Conservation (phyloP, 805 yeast genomes). For the Metschnikowia reukaufii region DNA sequence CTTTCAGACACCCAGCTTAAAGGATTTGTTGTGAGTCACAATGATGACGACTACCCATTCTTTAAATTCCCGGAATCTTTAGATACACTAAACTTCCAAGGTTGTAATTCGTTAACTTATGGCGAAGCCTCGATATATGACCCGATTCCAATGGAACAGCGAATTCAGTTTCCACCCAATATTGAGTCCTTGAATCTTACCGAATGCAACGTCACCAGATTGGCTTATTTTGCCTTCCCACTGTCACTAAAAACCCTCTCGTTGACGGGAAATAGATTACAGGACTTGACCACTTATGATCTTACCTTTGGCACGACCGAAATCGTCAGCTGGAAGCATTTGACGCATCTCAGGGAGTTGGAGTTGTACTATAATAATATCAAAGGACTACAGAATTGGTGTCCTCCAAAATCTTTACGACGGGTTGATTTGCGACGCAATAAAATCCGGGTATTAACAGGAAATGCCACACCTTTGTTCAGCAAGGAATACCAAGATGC, state of each 20-base stretch:
- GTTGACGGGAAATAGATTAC: conserved; percentile 27
- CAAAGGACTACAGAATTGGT: conserved; percentile 21
- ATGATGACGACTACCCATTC: conserved; percentile 16
- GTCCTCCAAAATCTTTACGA: conserved; percentile 18
- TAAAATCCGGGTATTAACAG: conserved; percentile 14
- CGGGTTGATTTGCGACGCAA: conserved; percentile 17
- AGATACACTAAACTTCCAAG: conserved; percentile 22
- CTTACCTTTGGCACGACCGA: conserved; percentile 5
- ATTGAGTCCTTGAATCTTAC: conserved; percentile 25
- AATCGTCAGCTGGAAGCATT: conserved; percentile 25
- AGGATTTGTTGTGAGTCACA: conserved; percentile 15
- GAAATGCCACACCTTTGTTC: conserved; percentile 16
- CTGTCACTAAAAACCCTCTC: conserved; percentile 22
- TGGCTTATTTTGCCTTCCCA: conserved; percentile 27
- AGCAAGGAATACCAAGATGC: neutral
- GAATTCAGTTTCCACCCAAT: conserved; percentile 25
- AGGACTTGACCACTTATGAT: conserved; percentile 23
- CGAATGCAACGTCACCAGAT: conserved; percentile 23
- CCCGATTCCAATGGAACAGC: conserved; percentile 8
- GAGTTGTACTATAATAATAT: conserved; percentile 26
- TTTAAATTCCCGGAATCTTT: conserved; percentile 32
- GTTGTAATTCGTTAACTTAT: conserved; percentile 17
- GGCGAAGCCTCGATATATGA: conserved; percentile 1
- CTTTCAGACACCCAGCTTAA: conserved; percentile 26
- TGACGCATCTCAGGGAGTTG: conserved; percentile 24